Percentiles rank a stretch among this genome's conserved stretches.
phyloP scores from a whole-genome alignment of 495 filamentous ascomycete species.

The Penicillium parvum region DNA sequence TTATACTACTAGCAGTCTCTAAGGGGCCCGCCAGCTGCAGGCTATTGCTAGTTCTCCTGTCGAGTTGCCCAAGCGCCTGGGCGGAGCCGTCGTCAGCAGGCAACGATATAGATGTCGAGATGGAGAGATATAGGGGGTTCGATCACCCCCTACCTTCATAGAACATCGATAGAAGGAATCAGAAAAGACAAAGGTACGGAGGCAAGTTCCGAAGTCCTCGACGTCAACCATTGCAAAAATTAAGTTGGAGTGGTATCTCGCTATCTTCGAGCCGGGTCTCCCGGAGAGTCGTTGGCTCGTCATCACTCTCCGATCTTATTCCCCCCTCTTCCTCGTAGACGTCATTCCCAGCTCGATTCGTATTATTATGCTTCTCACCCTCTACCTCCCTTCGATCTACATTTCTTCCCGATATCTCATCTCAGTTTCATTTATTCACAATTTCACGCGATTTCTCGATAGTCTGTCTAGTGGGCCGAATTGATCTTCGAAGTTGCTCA shows the following conservation, averaged over 20 bases:
- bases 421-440: not conserved
- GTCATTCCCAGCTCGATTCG: conserved; percentile 12
- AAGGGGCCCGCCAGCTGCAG: not conserved
- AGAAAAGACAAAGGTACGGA: not conserved
- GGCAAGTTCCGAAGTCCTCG: conserved; percentile 15
- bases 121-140: not conserved
- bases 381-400: not conserved
- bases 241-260: conserved; percentile 8
- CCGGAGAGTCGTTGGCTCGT: conserved; percentile 10
- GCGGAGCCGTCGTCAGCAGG: conserved; percentile 20
- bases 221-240: conserved; percentile 21
- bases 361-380: not conserved
- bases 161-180: not conserved
- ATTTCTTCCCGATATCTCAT: not conserved
- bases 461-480: conserved; percentile 10
- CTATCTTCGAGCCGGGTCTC: conserved; percentile 10
- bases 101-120: conserved; percentile 10
- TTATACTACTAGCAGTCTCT: too few relatives aligned
- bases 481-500: too few relatives aligned
- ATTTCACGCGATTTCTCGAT: conserved; percentile 4
- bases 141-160: not conserved
- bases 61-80: not conserved
- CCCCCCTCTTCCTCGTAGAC: conserved; percentile 17
- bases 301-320: conserved; percentile 14
- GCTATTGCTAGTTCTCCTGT: not conserved